Evolutionary conservation across 2,329 filamentous ascomycete genomes (phyloP), one percentile per base, ranked within the genome.

Genomic region (Cercospora zeina): DNA sequence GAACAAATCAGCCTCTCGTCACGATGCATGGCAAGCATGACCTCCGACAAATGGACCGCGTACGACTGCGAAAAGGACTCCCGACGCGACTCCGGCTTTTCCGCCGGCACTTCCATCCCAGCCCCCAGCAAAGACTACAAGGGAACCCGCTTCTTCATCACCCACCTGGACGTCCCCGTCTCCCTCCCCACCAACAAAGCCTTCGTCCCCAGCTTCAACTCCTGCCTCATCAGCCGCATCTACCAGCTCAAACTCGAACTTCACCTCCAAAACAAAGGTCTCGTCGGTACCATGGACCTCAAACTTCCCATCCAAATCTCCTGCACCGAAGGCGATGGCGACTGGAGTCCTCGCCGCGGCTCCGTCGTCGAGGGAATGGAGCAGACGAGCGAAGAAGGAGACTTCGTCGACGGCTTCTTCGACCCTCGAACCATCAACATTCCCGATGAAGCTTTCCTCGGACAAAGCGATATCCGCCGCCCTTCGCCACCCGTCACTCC

Each of bases 171-270:
- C 1, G 82, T 89, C 1, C 88, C 88, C 0, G 77, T 90, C 69
- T 81, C 81, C 0, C 79, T 89, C 0, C 87, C 88, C 0, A 63
- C 54, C 8, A 78, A 77, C 65, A 88, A 87, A 68, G 77, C 81
- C 27, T 88, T 88, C 72, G 76, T 88, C 19, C 88, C 88, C 1
- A 87, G 87, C 2, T 91, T 90, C 76, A 85, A 89, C 77, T 82
- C 83, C 39, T 91, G 88, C 72, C 81, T 90, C 58, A 77, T 86
- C 49, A 85, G 84, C n/a, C 81, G 88, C 57, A 76, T 80, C 16
- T 90, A 91, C 72, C 74, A 78, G 3, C 80, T 91, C 13, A 82
- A 85, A 58, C 75, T 90, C 61, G 77, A 79, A 13, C 74, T 90
- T 21, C 80, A 82, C 3, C 80, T 84, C 54, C 80, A 83, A 67